A percentile compares a stretch with the other conserved stretches of the same genome.
These are phyloP conservation scores for Neurospora sp. DNA, from an alignment of 495 filamentous ascomycete genomes.

Conservation along the genomic window DNA sequence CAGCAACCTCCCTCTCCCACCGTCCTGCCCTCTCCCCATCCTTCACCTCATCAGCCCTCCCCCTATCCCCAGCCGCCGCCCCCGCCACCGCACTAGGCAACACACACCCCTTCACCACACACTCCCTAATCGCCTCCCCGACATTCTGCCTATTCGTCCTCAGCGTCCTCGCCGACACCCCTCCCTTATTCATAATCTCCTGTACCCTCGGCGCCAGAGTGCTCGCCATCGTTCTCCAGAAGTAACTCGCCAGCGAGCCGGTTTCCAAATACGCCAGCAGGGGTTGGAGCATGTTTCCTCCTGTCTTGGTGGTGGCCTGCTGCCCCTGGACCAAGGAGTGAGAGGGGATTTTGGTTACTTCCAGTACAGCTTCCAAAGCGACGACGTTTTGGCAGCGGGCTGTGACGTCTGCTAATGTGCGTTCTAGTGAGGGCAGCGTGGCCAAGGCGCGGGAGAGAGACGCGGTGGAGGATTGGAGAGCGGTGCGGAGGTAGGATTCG, in stretches of 20 bases:
- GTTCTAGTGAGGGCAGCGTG: conserved; percentile 71
- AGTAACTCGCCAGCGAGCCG: conserved; percentile 74
- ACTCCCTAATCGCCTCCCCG: conserved; percentile 66
- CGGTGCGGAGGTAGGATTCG: conserved; percentile 65
- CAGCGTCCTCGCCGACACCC: conserved; percentile 71
- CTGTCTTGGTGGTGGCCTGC: conserved; percentile 8
- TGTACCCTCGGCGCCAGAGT: conserved; percentile 66
- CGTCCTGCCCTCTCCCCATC: conserved; percentile 16
- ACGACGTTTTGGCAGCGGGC: conserved; percentile 83
- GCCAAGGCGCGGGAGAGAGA: conserved; percentile 62
- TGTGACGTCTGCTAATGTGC: conserved; percentile 71
- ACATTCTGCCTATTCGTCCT: conserved; percentile 65
- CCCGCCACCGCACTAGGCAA: conserved; percentile 35
- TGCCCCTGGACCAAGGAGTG: conserved; percentile 46
- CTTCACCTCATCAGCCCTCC: conserved; percentile 27
- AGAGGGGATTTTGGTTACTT: conserved; percentile 49
- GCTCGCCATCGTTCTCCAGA: conserved; percentile 80
- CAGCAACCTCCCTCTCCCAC: conserved; percentile 89
- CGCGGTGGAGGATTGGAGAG: conserved; percentile 64
- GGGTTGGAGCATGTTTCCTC: conserved; percentile 57
- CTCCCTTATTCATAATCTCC: conserved; percentile 73
- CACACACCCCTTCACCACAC: conserved; percentile 66
- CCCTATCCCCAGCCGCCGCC: conserved; percentile 23
- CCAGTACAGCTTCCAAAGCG: conserved; percentile 71
- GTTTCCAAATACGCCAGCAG: conserved; percentile 77